Evolutionary conservation across 345 rosid genomes (phyloP), one percentile per base, ranked within the genome.

Genomic region (Citrus mangshanensis): DNA sequence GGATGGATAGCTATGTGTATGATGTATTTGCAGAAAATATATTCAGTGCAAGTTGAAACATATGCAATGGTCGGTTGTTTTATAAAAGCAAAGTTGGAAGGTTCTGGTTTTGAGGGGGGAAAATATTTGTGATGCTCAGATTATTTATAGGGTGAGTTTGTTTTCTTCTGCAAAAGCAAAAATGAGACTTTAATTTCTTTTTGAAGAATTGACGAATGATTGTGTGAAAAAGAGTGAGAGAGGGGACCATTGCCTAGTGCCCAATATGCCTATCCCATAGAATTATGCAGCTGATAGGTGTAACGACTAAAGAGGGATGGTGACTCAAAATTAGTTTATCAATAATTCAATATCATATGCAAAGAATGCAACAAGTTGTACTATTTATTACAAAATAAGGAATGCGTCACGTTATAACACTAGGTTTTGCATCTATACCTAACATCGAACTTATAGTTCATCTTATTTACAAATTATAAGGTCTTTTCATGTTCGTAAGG

Each of bases 1-100:
- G 82, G 83, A 60, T 84, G 79, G 86, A 85, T 68, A 79, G 80
- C 65, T 37, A 46, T 77, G 75, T 77, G 55, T 38, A 83, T 85
- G 73, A 88, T 84, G 83, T 61, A 64, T 84, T 56, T 72, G 42
- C 49, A 80, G 81, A 82, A 76, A 49, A 77, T 38, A 59, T 80
- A 59, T 80, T 79, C 71, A 25, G 37, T 73, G 84, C 84, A 82
- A 85, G 78, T 76, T 81, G 85, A 80, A 65, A 34, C 58, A 73
- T 71, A 32, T 68, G 75, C 75, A 75, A 68, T 66, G 64, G 67
- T 42, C 68, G 42, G 46, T 70, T 73, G 49, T 75, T 67, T 55
- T 64, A 27, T 74, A 78, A 32, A 82, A 82, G 77, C 59, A 3
- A 8, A 72, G 13, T 30, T 58, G 73, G 82, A 76, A 82, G 66